Evolutionary conservation across 2,329 filamentous ascomycete species (phyloP), one percentile per base, ranked within the genome.

Genomic region (Annulohypoxylon truncatum): DNA sequence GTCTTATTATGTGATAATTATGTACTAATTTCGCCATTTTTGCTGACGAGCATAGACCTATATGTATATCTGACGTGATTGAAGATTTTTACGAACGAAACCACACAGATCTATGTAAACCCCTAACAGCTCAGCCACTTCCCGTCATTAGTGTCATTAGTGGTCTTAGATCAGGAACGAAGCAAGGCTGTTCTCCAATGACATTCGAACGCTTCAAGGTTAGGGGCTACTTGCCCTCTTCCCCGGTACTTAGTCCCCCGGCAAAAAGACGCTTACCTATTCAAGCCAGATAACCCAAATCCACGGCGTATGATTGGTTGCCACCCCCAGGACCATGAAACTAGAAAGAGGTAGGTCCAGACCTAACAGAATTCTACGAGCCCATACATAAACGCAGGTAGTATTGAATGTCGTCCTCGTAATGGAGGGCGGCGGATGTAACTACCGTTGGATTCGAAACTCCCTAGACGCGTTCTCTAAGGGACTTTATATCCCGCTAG

Each of bases 231-330:
- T 35, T n/a, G n/a, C n/a, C n/a, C 13, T 33, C 33, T 18, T 38
- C 13, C 35, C 35, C 35, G 35, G 35, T 15, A 38, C n/a, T n/a
- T 38, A 38, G 42, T 8, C 24, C 38, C 60, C 38, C 26, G 42
- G 48, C 10, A 42, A 52, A 48, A 35, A n/a, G 35, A 42, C 40
- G 55, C 50, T 69, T 69, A 56, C 66, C 63, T 64, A 50, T 66
- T 69, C 56, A 20, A 54, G 59, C 55, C 15, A 26, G 24, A 47
- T 4, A 47, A n/a, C 40, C 20, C 26, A 8, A 20, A 52, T 58
- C 13, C 10, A 6, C 5, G 15, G 18, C 8, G 22, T 46, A 0
- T 31, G 18, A 69, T 66, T 69, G 66, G 66, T 24, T 38, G 38
- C 8, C 12, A 31, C 3, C 10, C 13, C 58, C 10, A 13, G 33